These are phyloP conservation scores for Fusarium bactridioides DNA, from an alignment of 2,329 filamentous ascomycete genomes.

Conservation along the genomic window DNA sequence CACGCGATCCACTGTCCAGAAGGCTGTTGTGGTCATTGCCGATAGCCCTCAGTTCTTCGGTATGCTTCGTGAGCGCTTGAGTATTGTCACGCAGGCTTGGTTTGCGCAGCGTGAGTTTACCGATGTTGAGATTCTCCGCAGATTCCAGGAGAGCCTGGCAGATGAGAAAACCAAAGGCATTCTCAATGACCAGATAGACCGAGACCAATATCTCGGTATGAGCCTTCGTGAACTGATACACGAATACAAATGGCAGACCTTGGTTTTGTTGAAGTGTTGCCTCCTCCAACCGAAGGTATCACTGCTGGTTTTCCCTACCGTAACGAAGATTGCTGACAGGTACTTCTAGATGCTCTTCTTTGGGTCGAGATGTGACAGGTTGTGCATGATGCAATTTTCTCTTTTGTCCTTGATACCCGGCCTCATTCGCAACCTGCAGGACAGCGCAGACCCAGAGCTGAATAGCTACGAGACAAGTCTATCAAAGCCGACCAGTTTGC, in stretches of 20 bases:
- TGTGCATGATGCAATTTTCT: constrained; percentile 99
- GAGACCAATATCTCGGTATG: constrained; percentile 87
- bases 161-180: constrained; percentile 67
- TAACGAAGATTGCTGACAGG: not conserved
- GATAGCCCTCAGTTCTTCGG: constrained; percentile 91
- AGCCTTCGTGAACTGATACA: constrained; percentile 90
- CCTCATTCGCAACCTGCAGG: constrained; percentile 88
- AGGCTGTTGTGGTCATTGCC: constrained; percentile 94
- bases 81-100: constrained; percentile 93
- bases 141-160: constrained; percentile 88
- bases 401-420: constrained; percentile 94
- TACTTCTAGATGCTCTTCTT: constrained; percentile 90
- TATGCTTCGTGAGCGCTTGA: constrained; percentile 86
- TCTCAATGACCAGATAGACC: constrained; percentile 72
- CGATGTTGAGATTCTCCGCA: constrained; percentile 86
- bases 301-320: too few species aligned
- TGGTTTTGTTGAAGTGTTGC: constrained; percentile 93
- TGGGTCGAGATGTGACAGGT: constrained; percentile 89
- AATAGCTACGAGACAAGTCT: constrained; percentile 81
- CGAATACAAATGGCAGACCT: constrained; percentile 92
- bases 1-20: constrained; percentile 96
- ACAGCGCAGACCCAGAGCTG: constrained; percentile 93
- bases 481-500: constrained; percentile 81
- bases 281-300: constrained; percentile 90
- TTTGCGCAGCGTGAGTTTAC: constrained; percentile 94